A percentile compares a stretch with the other conserved stretches of the same genome.
These are phyloP conservation scores for Sarocladiaceae sp. DNA, from an alignment of 2,329 filamentous ascomycete species.

Conservation along the genomic window DNA sequence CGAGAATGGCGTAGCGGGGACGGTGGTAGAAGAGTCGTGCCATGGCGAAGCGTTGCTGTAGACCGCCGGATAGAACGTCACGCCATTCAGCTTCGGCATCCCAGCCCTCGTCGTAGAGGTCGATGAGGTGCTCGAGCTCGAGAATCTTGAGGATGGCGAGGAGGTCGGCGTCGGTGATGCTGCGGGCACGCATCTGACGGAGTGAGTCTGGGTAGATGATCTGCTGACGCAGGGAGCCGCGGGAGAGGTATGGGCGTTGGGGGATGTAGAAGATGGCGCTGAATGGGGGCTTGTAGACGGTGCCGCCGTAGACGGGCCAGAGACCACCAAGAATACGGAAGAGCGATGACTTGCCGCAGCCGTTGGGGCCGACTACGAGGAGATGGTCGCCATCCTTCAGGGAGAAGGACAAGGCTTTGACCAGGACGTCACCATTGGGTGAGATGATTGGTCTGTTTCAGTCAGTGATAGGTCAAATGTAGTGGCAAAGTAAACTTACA, in stretches of 20 bases:
- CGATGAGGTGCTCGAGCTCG: conserved; percentile 77
- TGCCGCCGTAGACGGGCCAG: conserved; percentile 96
- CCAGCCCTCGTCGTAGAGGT: conserved; percentile 73
- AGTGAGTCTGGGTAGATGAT: conserved; percentile 93
- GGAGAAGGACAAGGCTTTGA: conserved; percentile 80
- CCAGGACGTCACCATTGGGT: conserved; percentile 90
- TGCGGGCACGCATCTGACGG: conserved; percentile 80
- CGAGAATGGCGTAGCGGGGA: conserved; percentile 89
- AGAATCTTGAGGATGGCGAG: conserved; percentile 71
- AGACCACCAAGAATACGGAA: conserved; percentile 95
- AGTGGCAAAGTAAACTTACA: conserved; percentile 43
- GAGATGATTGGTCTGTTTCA: conserved; percentile 75
- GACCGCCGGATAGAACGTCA: conserved; percentile 83
- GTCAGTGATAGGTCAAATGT: neutral
- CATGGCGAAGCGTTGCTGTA: conserved; percentile 97
- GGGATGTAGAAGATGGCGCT: conserved; percentile 98
- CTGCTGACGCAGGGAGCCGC: conserved; percentile 89
- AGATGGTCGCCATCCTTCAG: conserved; percentile 86
- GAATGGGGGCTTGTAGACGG: conserved; percentile 85
- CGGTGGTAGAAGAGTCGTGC: conserved; percentile 91
- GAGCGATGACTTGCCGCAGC: conserved; percentile 92
- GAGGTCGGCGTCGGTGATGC: conserved; percentile 78
- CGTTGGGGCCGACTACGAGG: conserved; percentile 92
- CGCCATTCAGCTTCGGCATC: conserved; percentile 96
- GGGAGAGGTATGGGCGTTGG: conserved; percentile 87